Percentiles rank a stretch among this genome's conserved stretches.
phyloP scores from a whole-genome alignment of 2,329 filamentous ascomycete species.

The Colletotrichum eremochloae region DNA sequence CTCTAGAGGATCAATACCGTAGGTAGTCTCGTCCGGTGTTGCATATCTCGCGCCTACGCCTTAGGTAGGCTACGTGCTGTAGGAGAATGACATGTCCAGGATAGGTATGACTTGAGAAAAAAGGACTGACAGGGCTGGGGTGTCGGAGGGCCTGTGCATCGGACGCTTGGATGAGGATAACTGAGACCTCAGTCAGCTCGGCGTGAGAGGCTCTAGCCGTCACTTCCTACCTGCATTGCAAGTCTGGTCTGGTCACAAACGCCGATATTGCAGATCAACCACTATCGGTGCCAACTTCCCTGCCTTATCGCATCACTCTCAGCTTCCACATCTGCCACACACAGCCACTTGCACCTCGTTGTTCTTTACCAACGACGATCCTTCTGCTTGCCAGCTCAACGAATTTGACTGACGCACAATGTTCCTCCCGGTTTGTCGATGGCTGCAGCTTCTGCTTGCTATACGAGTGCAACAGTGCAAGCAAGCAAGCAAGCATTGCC shows the following conservation, averaged over 20 bases:
- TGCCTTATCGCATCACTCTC: slow-evolving; percentile 26
- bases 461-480: neutral
- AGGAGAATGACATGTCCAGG: slow-evolving; percentile 13
- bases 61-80: neutral
- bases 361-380: neutral
- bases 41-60: neutral
- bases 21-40: neutral
- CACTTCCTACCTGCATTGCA: slow-evolving; percentile 6
- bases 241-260: neutral
- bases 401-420: slow-evolving; percentile 10
- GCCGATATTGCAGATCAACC: slow-evolving; percentile 23
- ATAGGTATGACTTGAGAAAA: neutral
- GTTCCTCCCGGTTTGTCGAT: neutral
- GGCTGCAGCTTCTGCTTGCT: neutral
- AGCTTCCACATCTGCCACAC: slow-evolving; percentile 1
- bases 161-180: slow-evolving; percentile 1
- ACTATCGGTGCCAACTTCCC: slow-evolving; percentile 2
- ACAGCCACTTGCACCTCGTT: neutral
- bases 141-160: neutral
- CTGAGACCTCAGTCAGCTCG: slow-evolving; percentile 31
- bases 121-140: neutral
- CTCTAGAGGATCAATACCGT: neutral
- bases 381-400: slow-evolving; percentile 8
- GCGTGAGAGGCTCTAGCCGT: slow-evolving; percentile 26
- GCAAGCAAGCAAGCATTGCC: neutral